Evolutionary conservation across 768 basidiomycete genomes (phyloP).

Genomic region (Pisolithus microcarpus): DNA sequence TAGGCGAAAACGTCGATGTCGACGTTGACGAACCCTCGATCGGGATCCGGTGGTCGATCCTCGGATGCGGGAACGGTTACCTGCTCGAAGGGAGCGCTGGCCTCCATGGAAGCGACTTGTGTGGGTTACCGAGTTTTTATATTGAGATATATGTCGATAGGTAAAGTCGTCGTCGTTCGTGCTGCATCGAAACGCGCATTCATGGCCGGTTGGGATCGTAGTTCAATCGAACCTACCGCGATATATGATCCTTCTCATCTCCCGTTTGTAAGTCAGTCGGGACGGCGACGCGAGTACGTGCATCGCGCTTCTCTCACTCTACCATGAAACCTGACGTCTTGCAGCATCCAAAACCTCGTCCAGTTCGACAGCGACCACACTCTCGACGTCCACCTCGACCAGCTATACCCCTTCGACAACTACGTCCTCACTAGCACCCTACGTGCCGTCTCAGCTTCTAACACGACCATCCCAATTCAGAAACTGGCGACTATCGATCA

Average conservation of each 20-base stretch:
- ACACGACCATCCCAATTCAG: constrained; percentile 36
- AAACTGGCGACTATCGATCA: constrained; percentile 37
- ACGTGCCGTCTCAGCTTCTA: constrained; percentile 30
- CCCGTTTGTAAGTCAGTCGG: constrained; percentile 35
- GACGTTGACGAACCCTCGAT: constrained; percentile 53
- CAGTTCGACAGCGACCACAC: constrained; percentile 53
- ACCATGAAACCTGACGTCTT: background rate
- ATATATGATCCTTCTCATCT: constrained; percentile 43
- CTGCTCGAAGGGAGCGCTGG: constrained; percentile 42
- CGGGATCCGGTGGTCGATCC: constrained; percentile 49
- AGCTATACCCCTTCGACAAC: constrained; percentile 51
- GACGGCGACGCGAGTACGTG: constrained; percentile 36
- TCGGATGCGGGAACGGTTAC: constrained; percentile 42
- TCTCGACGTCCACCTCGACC: constrained; percentile 47
- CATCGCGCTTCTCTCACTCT: too few relatives aligned
- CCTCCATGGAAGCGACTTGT: constrained; percentile 36
- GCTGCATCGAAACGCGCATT: background rate
- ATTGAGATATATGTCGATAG: constrained; percentile 44
- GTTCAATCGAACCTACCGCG: constrained; percentile 30
- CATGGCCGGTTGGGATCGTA: constrained; percentile 9
- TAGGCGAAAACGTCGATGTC: constrained; percentile 52
- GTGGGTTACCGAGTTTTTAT: constrained; percentile 40
- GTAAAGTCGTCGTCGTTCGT: constrained; percentile 23
- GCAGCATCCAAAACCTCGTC: constrained; percentile 48
- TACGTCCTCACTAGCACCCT: constrained; percentile 45